phyloP scores from a whole-genome alignment of 805 yeast species.

The Komagataella kurtzmanii region DNA sequence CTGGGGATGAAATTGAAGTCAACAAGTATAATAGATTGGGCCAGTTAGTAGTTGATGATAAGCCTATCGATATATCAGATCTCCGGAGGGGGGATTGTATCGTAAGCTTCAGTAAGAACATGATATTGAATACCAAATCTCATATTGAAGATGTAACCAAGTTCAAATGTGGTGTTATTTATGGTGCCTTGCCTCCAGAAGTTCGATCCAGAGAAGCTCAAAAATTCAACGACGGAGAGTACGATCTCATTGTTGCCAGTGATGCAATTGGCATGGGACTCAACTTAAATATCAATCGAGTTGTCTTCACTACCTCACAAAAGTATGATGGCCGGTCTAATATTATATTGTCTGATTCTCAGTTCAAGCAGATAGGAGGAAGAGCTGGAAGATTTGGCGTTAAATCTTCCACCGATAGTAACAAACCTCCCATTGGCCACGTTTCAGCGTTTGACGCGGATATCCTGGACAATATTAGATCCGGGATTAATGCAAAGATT shows the following conservation, averaged over 20 bases:
- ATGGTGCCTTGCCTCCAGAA: conserved; percentile 95
- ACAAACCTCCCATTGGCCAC: conserved; percentile 20
- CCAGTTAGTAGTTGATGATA: conserved; percentile 40
- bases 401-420: conserved; percentile 8
- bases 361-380: conserved; percentile 88
- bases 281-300: conserved; percentile 69
- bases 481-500: conserved; percentile 37
- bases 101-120: conserved; percentile 70
- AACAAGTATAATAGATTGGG: conserved; percentile 68
- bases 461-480: conserved; percentile 30
- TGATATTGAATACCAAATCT: conserved; percentile 56
- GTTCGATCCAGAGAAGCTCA: conserved; percentile 76
- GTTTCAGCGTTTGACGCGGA: conserved; percentile 37
- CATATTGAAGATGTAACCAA: conserved; percentile 52
- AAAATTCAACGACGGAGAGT: conserved; percentile 65
- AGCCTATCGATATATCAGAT: conserved; percentile 21
- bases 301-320: conserved; percentile 52
- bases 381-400: conserved; percentile 75
- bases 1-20: conserved; percentile 75
- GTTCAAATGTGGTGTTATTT: conserved; percentile 72
- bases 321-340: conserved; percentile 60
- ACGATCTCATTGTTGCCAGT: conserved; percentile 81
- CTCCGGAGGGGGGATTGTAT: conserved; percentile 74
- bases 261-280: conserved; percentile 98
- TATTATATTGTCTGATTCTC: conserved; percentile 40